These are phyloP conservation scores for Tylopilus cervinicoccineus DNA, from an alignment of 768 basidiomycete species.

Conservation along the genomic window DNA sequence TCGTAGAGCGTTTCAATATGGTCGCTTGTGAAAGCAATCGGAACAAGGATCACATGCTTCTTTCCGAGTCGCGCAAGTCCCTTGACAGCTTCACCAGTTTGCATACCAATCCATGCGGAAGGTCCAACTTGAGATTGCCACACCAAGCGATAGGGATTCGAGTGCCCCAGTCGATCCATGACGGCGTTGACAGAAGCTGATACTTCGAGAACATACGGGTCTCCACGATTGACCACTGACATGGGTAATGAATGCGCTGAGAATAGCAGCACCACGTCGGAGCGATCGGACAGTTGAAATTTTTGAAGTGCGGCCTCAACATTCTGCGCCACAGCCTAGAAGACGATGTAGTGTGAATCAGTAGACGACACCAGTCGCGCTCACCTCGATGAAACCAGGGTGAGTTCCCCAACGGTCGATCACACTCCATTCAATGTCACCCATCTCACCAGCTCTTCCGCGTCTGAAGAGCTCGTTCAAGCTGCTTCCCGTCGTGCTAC, in stretches of 20 bases:
- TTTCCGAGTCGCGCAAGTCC: slow-evolving; percentile 72
- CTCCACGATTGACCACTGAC: slow-evolving; percentile 98
- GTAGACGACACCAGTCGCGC: slow-evolving; percentile 16
- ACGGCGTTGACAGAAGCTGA: slow-evolving; percentile 91
- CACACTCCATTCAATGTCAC: slow-evolving; percentile 88
- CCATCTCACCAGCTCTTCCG: slow-evolving; percentile 58
- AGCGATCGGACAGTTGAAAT: slow-evolving; percentile 68
- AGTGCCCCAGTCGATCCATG: slow-evolving; percentile 78
- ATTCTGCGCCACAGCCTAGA: slow-evolving; percentile 85
- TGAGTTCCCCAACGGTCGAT: slow-evolving; percentile 98
- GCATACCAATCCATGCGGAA: slow-evolving; percentile 97
- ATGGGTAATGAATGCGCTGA: slow-evolving; percentile 98
- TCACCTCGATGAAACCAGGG: slow-evolving; percentile 88
- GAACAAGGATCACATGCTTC: slow-evolving; percentile 79
- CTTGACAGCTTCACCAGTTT: slow-evolving; percentile 89
- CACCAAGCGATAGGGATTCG: slow-evolving; percentile 87
- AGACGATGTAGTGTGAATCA: slow-evolving; percentile 2
- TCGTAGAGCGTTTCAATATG: slow-evolving; percentile 99
- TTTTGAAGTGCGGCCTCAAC: slow-evolving; percentile 77
- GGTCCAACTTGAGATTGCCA: slow-evolving; percentile 99
- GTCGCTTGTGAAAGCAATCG: slow-evolving; percentile 98
- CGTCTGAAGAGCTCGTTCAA: slow-evolving; percentile 85
- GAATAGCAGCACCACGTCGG: slow-evolving; percentile 82
- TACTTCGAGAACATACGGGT: slow-evolving; percentile 95
- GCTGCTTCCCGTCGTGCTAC: slow-evolving; percentile 96